These are phyloP conservation scores for Globisporangium middletonii DNA, from an alignment of 352 stramenopile genomes.

Conservation along the genomic window DNA sequence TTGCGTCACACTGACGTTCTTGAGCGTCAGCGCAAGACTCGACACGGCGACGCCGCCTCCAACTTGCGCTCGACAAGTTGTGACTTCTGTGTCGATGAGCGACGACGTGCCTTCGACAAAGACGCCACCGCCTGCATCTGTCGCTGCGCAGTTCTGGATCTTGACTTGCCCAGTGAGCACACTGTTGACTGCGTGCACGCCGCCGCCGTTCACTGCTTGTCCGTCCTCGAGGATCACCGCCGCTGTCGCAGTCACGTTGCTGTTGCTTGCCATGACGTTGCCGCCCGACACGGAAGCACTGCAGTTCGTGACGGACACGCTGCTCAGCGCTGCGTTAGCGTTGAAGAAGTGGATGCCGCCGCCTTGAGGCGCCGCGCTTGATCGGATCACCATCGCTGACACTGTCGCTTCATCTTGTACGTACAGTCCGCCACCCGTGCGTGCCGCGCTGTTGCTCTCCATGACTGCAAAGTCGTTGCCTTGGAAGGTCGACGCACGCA, in stretches of 20 bases:
- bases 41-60: slow-evolving; percentile 7
- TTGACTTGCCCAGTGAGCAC: slow-evolving; percentile 1
- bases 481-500: slow-evolving; percentile 6
- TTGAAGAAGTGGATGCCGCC: slow-evolving; percentile 16
- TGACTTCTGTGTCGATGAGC: slow-evolving; percentile 9
- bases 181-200: slow-evolving; percentile 8
- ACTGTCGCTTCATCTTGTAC: background rate
- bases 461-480: slow-evolving; percentile 6
- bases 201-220: slow-evolving; percentile 14
- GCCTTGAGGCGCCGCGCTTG: slow-evolving; percentile 1
- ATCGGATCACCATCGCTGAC: background rate
- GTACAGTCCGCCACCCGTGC: slow-evolving; percentile 12
- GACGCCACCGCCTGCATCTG: slow-evolving; percentile 26
- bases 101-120: slow-evolving; percentile 12
- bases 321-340: background rate
- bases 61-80: slow-evolving; percentile 1
- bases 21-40: background rate
- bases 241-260: background rate
- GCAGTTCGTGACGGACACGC: slow-evolving; percentile 2
- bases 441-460: slow-evolving; percentile 2
- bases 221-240: slow-evolving; percentile 2
- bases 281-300: slow-evolving; percentile 11
- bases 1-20: background rate
- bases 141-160: slow-evolving; percentile 2
- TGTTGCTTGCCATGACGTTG: slow-evolving; percentile 7